phyloP scores from a whole-genome alignment of 371 early-diverging fungal genomes.

The Mucor saturninus region DNA sequence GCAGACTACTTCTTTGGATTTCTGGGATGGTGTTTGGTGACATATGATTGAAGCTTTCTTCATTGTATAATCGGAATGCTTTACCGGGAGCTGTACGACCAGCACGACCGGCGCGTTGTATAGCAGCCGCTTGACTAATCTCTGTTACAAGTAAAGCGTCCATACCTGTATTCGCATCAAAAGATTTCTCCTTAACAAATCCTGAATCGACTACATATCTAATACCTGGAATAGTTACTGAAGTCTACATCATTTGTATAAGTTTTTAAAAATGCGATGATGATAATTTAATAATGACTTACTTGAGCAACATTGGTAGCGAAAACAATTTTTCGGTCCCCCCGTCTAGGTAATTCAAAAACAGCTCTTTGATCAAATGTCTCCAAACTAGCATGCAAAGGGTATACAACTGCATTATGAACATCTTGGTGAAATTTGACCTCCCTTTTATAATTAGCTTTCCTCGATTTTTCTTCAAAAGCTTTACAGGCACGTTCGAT shows the following conservation, averaged over 20 bases:
- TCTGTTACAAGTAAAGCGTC: constrained; percentile 85
- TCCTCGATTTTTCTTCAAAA: constrained; percentile 41
- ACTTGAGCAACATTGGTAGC: constrained; percentile 99
- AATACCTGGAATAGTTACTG: constrained; percentile 89
- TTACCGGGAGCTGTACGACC: constrained; percentile 92
- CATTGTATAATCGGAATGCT: constrained; percentile 94
- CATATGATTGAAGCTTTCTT: constrained; percentile 84
- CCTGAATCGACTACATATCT: constrained; percentile 94
- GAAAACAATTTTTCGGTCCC: constrained; percentile 93
- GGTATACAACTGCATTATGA: constrained; percentile 68
- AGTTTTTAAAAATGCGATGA: not conserved
- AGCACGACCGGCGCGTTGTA: constrained; percentile 98
- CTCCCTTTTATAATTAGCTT: constrained; percentile 38
- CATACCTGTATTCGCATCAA: constrained; percentile 79
- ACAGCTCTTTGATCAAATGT: constrained; percentile 89
- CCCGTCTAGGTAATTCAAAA: constrained; percentile 85
- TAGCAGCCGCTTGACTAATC: constrained; percentile 90
- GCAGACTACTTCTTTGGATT: constrained; percentile 92
- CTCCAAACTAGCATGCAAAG: constrained; percentile 93
- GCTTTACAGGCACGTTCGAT: constrained; percentile 76
- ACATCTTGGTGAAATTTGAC: constrained; percentile 52
- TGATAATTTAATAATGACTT: constrained; percentile 48
- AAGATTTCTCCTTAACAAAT: constrained; percentile 89
- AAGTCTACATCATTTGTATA: constrained; percentile 37
- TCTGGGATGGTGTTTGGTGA: constrained; percentile 91